Evolutionary conservation across 306 rosid genomes (phyloP).

Genomic region (Delonix regia): DNA sequence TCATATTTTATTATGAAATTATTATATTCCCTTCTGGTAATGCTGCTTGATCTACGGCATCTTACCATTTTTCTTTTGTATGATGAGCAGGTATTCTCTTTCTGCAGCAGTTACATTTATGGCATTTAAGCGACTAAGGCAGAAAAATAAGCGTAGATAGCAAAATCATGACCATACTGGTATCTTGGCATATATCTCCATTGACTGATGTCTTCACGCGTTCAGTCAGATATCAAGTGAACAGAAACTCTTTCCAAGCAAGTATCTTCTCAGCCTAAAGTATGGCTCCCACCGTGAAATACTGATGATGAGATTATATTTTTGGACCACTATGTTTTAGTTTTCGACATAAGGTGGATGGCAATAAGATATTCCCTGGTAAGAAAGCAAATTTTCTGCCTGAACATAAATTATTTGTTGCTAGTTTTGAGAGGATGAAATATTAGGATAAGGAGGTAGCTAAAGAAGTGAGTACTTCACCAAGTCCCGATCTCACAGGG

Average conservation of each 20-base stretch:
- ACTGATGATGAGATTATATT: conserved; percentile 16
- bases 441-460: conserved; percentile 13
- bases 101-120: conserved; percentile 93
- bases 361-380: conserved; percentile 23
- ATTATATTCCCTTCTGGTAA: neutral
- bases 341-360: conserved; percentile 18
- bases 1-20: neutral
- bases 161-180: conserved; percentile 10
- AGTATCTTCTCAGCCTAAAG: conserved; percentile 18
- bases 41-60: neutral
- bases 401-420: conserved; percentile 6
- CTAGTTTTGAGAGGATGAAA: conserved; percentile 2
- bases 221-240: conserved; percentile 10
- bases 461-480: neutral
- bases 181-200: neutral
- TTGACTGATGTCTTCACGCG: conserved; percentile 25
- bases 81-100: conserved; percentile 78
- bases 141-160: conserved; percentile 61
- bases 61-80: conserved; percentile 22
- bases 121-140: conserved; percentile 79
- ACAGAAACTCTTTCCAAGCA: conserved; percentile 30
- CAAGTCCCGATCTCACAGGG: neutral
- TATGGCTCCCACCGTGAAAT: conserved; percentile 15
- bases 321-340: neutral
- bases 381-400: conserved; percentile 10